Evolutionary conservation across 129 eudicot species (phyloP).

Genomic region (Pseudognaphalium luteoalbum): DNA sequence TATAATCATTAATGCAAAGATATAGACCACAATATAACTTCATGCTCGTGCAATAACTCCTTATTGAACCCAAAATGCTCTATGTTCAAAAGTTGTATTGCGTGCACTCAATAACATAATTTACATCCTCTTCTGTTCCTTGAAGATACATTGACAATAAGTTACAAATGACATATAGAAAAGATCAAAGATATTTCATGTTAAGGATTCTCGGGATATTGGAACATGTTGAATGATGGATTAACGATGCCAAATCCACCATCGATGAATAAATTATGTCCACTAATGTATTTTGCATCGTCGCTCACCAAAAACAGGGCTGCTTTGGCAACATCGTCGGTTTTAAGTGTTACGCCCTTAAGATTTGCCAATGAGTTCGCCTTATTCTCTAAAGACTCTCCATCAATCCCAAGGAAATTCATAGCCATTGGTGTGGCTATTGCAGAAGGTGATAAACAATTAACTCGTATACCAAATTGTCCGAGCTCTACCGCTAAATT

Average conservation of each 20-base stretch:
- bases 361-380: constrained; percentile 31
- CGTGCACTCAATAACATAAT: background rate
- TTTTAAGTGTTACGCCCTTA: constrained; percentile 40
- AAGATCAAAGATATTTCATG: background rate
- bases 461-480: constrained; percentile 53
- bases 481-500: constrained; percentile 54
- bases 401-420: constrained; percentile 29
- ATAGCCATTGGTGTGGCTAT: constrained; percentile 19
- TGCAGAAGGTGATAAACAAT: constrained; percentile 53
- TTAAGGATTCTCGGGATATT: constrained; percentile 26
- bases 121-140: background rate
- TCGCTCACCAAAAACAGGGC: constrained; percentile 55
- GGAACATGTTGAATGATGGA: constrained; percentile 40
- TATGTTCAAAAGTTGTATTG: too few relatives aligned
- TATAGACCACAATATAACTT: too few relatives aligned
- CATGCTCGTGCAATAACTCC: too few relatives aligned
- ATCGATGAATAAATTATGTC: constrained; percentile 54
- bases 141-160: background rate
- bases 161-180: too few relatives aligned
- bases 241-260: constrained; percentile 50
- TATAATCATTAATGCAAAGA: too few relatives aligned
- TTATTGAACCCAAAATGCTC: too few relatives aligned
- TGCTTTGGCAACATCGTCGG: constrained; percentile 50
- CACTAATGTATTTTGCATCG: constrained; percentile 55
- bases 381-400: constrained; percentile 19